A percentile compares a stretch with the other conserved stretches of the same genome.
Conservation (phyloP, 805 yeast genomes). For the Kluyveromyces starmeri region DNA sequence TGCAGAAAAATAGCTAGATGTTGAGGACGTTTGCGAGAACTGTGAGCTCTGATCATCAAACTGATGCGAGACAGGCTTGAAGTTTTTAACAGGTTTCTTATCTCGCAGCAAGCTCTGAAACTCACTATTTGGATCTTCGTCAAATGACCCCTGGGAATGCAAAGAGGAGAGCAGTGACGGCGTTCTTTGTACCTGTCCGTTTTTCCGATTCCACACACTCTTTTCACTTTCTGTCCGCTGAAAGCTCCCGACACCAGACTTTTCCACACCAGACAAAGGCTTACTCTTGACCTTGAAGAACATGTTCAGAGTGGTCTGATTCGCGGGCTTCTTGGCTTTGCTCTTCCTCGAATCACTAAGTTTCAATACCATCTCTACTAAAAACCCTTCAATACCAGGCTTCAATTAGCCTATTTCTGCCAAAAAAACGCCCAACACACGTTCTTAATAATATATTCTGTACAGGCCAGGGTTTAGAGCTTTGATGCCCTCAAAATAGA, state of each 20-base stretch:
- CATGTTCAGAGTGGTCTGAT: constrained; percentile 1
- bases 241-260: background rate
- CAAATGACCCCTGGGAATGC: constrained; percentile 27
- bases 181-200: background rate
- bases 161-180: constrained; percentile 8
- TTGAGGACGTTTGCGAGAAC: background rate
- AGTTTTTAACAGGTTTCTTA: constrained; percentile 19
- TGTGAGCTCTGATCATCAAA: background rate
- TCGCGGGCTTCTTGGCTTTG: background rate
- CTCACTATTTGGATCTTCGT: constrained; percentile 21
- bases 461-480: too few relatives aligned
- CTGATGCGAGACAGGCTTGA: constrained; percentile 12
- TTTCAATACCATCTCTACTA: too few relatives aligned
- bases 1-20: background rate
- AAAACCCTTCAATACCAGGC: too few relatives aligned
- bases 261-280: background rate
- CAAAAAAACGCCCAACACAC: too few relatives aligned
- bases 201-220: background rate
- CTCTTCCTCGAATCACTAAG: too few relatives aligned
- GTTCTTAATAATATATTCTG: too few relatives aligned
- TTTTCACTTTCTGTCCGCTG: background rate
- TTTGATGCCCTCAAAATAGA: too few relatives aligned
- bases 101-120: constrained; percentile 16
- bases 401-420: too few relatives aligned
- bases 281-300: constrained; percentile 3